phyloP scores from a whole-genome alignment of 1,139 yeast species.

The Arxiozyma slooffiae region DNA sequence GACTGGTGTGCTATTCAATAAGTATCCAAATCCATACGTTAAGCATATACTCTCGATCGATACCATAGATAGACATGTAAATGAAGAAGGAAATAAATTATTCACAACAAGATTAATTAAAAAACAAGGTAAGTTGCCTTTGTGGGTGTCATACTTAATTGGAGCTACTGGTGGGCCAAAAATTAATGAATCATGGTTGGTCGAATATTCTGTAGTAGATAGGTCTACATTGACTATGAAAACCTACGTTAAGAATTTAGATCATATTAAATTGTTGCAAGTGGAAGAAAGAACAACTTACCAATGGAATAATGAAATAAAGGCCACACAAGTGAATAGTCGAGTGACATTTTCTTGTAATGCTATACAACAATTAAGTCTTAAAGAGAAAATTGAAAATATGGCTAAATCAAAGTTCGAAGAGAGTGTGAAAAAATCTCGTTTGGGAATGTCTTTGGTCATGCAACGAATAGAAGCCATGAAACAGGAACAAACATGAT shows the following conservation, averaged over 20 bases:
- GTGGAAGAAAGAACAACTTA: slow-evolving; percentile 71
- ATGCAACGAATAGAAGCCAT: slow-evolving; percentile 48
- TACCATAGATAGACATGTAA: slow-evolving; percentile 38
- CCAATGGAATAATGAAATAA: slow-evolving; percentile 23
- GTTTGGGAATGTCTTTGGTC: slow-evolving; percentile 42
- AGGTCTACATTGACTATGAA: slow-evolving; percentile 46
- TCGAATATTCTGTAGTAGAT: slow-evolving; percentile 72
- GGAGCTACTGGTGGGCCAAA: slow-evolving; percentile 32
- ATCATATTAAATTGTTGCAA: slow-evolving; percentile 68
- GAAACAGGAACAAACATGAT: not conserved
- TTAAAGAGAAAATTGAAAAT: slow-evolving; percentile 65
- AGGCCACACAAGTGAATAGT: slow-evolving; percentile 26
- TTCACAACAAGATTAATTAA: slow-evolving; percentile 63
- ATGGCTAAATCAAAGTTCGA: slow-evolving; percentile 72
- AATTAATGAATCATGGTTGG: slow-evolving; percentile 63
- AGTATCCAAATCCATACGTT: slow-evolving; percentile 87
- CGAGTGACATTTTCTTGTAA: slow-evolving; percentile 59
- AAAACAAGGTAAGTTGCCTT: slow-evolving; percentile 74
- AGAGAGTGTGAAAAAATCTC: slow-evolving; percentile 55
- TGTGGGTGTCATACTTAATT: slow-evolving; percentile 67
- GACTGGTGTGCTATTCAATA: slow-evolving; percentile 67
- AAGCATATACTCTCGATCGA: slow-evolving; percentile 83
- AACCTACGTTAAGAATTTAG: slow-evolving; percentile 76
- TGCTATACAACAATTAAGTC: slow-evolving; percentile 41
- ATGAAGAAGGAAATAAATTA: slow-evolving; percentile 50